Evolutionary conservation across 164 flowering plant genomes (phyloP).

Genomic region (Kalanchoe fedtschenkoi): DNA sequence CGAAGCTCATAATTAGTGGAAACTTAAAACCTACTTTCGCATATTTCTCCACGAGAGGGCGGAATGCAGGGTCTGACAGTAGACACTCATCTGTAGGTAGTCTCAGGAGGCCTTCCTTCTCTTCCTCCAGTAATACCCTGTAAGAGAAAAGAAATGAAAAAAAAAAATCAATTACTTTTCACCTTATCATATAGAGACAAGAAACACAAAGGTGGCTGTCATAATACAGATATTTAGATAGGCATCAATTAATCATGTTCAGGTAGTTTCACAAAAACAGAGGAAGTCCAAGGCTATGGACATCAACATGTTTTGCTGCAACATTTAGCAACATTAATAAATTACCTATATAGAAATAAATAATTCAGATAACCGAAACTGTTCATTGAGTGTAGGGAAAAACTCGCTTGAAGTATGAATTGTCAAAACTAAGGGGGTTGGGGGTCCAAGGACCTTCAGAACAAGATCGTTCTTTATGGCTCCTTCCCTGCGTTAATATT

Average conservation of each 20-base stretch:
- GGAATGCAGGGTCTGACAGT: constrained; percentile 54
- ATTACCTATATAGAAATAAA: too few species aligned
- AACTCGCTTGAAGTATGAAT: constrained; percentile 73
- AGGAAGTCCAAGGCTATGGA: too few species aligned
- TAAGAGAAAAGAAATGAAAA: too few species aligned
- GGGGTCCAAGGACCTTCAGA: constrained; percentile 90
- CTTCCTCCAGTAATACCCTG: constrained; percentile 69
- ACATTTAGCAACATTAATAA: too few species aligned
- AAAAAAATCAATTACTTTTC: too few species aligned
- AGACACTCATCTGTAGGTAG: constrained; percentile 71
- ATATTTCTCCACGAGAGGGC: constrained; percentile 69
- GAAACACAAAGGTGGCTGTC: too few species aligned
- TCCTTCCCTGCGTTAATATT: constrained; percentile 57
- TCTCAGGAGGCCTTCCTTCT: constrained; percentile 41
- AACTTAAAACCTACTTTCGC: constrained; percentile 46
- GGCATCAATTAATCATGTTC: too few species aligned
- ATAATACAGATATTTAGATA: background rate
- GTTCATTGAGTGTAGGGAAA: too few species aligned
- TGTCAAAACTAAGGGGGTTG: constrained; percentile 78
- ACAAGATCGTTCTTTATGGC: constrained; percentile 77
- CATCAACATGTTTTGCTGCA: too few species aligned
- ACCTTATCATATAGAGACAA: too few species aligned
- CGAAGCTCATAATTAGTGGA: background rate
- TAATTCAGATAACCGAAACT: too few species aligned
- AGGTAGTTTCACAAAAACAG: too few species aligned